Conservation (phyloP, 805 yeast species). For the Scheffersomyces stipitis region DNA sequence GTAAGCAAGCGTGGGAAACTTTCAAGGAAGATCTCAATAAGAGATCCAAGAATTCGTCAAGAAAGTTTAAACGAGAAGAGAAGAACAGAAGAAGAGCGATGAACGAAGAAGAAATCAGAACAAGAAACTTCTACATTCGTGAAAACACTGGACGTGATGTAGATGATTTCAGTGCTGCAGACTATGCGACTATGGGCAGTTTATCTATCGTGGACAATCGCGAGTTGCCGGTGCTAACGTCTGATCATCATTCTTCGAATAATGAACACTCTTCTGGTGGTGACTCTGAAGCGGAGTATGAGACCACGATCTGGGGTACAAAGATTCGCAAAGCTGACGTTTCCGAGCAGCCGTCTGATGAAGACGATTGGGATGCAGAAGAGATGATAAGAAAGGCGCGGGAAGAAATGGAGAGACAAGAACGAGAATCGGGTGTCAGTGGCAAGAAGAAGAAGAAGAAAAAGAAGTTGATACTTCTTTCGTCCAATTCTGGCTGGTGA, state of each 20-base stretch:
- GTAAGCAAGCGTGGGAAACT: conserved; percentile 35
- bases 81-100: conserved; percentile 56
- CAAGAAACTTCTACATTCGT: conserved; percentile 55
- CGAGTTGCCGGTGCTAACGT: conserved; percentile 28
- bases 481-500: conserved; percentile 11
- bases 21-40: conserved; percentile 58
- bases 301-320: conserved; percentile 80
- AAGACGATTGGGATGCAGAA: conserved; percentile 49
- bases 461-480: conserved; percentile 41
- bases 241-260: conserved; percentile 7
- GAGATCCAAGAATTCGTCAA: conserved; percentile 50
- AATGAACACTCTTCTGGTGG: conserved; percentile 11
- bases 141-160: conserved; percentile 48
- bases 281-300: conserved; percentile 19
- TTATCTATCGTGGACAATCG: conserved; percentile 39
- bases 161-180: conserved; percentile 12
- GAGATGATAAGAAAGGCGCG: conserved; percentile 54
- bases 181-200: conserved; percentile 27
- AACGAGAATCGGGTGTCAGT: conserved; percentile 17
- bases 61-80: conserved; percentile 60
- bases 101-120: conserved; percentile 55
- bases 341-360: conserved; percentile 31
- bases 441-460: conserved; percentile 47
- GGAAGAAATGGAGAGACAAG: conserved; percentile 40
- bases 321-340: conserved; percentile 44